These are phyloP conservation scores for Fusarium graminum DNA, from an alignment of 2,329 filamentous ascomycete genomes.

Conservation along the genomic window DNA sequence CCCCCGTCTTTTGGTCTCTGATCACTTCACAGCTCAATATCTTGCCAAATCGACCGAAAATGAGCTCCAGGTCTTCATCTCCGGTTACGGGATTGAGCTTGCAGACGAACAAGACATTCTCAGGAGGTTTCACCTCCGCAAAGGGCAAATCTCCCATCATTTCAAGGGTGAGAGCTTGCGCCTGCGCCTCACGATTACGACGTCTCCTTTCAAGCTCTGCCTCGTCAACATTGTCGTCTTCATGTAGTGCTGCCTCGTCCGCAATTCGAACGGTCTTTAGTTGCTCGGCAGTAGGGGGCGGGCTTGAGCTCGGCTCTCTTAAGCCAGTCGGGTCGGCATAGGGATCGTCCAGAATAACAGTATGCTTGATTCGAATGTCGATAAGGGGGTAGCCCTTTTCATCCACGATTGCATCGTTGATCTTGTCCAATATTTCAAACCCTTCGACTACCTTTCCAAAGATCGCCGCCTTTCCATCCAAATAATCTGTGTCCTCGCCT, in stretches of 20 bases:
- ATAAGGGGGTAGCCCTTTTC: constrained; percentile 88
- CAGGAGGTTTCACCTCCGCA: constrained; percentile 95
- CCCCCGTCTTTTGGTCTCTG: constrained; percentile 90
- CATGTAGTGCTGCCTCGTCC: constrained; percentile 85
- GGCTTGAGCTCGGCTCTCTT: constrained; percentile 82
- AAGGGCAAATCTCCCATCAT: constrained; percentile 98
- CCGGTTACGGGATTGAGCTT: constrained; percentile 97
- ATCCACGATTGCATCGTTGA: constrained; percentile 91
- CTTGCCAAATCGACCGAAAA: constrained; percentile 96
- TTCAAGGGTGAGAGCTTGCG: constrained; percentile 93
- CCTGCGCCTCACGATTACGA: constrained; percentile 89
- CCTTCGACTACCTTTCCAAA: constrained; percentile 97
- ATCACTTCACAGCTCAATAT: constrained; percentile 98
- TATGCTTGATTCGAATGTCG: constrained; percentile 95
- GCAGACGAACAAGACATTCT: constrained; percentile 98
- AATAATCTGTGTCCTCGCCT: constrained; percentile 87
- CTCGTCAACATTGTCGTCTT: constrained; percentile 78
- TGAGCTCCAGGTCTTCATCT: constrained; percentile 93
- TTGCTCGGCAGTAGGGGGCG: constrained; percentile 84
- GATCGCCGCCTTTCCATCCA: constrained; percentile 93
- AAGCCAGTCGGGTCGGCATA: constrained; percentile 85
- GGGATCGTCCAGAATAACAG: constrained; percentile 90
- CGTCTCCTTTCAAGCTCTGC: constrained; percentile 84
- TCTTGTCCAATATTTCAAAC: constrained; percentile 92
- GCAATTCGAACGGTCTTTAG: constrained; percentile 92